These are phyloP conservation scores for Gastrolobium bilobum DNA, from an alignment of 306 rosid genomes.

Conservation along the genomic window DNA sequence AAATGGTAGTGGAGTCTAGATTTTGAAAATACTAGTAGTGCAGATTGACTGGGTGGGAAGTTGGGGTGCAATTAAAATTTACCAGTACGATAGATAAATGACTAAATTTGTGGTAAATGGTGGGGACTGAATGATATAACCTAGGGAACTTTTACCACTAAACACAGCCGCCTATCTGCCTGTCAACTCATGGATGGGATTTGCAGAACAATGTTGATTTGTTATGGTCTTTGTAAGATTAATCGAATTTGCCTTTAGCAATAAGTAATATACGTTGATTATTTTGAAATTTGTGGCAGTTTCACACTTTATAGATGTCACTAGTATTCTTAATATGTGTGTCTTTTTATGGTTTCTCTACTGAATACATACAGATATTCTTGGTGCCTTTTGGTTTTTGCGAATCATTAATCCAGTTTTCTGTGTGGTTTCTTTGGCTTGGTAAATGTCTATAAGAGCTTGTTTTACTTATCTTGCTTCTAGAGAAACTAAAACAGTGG, in stretches of 20 bases:
- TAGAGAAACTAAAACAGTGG: conserved; percentile 4
- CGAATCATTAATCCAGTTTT: neutral
- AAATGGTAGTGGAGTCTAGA: conserved; percentile 10
- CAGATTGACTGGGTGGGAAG: conserved; percentile 42
- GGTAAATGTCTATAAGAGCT: neutral
- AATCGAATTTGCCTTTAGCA: neutral
- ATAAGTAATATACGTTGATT: neutral
- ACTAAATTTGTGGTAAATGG: conserved; percentile 31
- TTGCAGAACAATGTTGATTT: conserved; percentile 34
- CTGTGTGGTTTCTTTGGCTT: conserved; percentile 42
- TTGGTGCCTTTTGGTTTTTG: conserved; percentile 14
- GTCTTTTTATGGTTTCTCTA: conserved; percentile 11
- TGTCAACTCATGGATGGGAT: conserved; percentile 48
- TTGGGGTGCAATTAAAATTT: conserved; percentile 46
- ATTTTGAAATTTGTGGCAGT: neutral
- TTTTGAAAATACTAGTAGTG: conserved; percentile 5
- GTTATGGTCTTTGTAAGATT: neutral
- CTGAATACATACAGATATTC: neutral
- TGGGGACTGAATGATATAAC: conserved; percentile 40
- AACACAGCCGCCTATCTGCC: conserved; percentile 32
- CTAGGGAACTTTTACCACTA: conserved; percentile 27
- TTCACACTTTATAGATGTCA: conserved; percentile 26
- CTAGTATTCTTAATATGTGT: conserved; percentile 4
- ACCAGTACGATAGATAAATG: conserved; percentile 29
- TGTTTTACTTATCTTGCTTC: conserved; percentile 18